Base-by-base conservation (phyloP, 2,329 filamentous ascomycete genomes). In the Neopestalotiopsis clavispora region DNA sequence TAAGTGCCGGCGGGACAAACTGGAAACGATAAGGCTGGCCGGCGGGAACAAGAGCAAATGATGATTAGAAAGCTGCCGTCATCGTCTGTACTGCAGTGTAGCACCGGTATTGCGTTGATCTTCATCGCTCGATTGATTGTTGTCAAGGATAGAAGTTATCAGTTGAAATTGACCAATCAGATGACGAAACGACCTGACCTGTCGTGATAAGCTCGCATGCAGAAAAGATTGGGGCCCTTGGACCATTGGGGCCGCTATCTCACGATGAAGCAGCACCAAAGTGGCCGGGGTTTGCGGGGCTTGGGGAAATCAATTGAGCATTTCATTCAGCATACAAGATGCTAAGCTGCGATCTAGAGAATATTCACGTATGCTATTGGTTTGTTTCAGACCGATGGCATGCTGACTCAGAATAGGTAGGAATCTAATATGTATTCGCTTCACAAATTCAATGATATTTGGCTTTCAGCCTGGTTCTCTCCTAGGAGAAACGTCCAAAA, bases 151-250 rank as follows among this genome's bases (percentile, higher is more conserved):
- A 23, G 49, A 23, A 66, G 49, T 23, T 66, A 66, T 66, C 45
- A 66, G 28, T 30, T 13, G 13, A 40, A 3, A 66, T 66, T 57
- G 64, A 23, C 64, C 64, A 66, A 66, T 66, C 64, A 66, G 7
- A 28, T 7, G 17, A 4, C 17, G 17, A 12, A 2, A 23, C 42
- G n/a, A 5, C 64, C 7, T 10, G 42, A 38, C n/a, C 34, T 23
- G 38, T 57, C 23, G n/a, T 66, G 64, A 66, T 66, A 66, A 66
- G 64, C 34, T 49, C 30, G 62, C 40, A 65, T 65, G 62, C 62
- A 56, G 34, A 52, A 65, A 56, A 32, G 40, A 45, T 65, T 65
- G 34, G 45, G 14, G 49, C 32, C 60, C 28, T 49, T 38, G 6
- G 34, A 40, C 30, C 40, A 65, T 20, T 17, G 62, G 38, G 12